Base-by-base conservation (phyloP, 345 rosid genomes). In the Gossypium longicalyx region DNA sequence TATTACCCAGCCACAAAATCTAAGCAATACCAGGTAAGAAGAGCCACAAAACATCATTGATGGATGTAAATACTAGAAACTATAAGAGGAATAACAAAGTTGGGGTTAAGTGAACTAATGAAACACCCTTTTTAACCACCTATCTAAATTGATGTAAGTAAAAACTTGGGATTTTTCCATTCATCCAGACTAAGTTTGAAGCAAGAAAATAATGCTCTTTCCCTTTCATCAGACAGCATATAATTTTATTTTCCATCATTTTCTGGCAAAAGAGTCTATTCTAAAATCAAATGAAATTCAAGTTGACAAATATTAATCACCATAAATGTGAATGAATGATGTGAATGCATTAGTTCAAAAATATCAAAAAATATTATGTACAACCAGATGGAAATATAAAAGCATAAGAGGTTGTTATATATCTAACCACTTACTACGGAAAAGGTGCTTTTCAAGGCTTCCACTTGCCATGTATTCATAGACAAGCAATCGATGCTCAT, bases 401-500 rank as follows among this genome's bases (percentile, higher is more conserved):
- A 9, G 22, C 68, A 64, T 9, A 68, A 56, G 23, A 57, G 22
- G 56, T 23, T 47, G 71, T 8, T 11, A 45, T 58, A 19, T 3
- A 38, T 9, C 16, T 29, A 6, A 12, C 16, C 7, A 89, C 95
- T 83, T 89, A 94, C 98, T 90, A 48, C 97, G 93, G 65, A 95
- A 90, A 78, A 95, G 97, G 89, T 93, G 98, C 57, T 87, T 95
- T 83, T 95, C 98, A 12, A 95, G 84, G 84, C 98, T 95, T 53
- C 98, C 99, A 80, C 89, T 79, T 0, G 94, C 96, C 97, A 95
- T 88, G 84, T 91, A 91, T 79, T 95, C 99, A 76, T 95, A 95
- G 53, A 95, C 97, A 77, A 95, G 83, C 54, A 93, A 77, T 73
- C 99, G 89, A 75, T 95, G 98, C 64, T 90, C 97, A 82, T 89